Evolutionary conservation across 192 early-diverging fungal genomes (phyloP).

Genomic region (Gryganskiella cystojenkinii): DNA sequence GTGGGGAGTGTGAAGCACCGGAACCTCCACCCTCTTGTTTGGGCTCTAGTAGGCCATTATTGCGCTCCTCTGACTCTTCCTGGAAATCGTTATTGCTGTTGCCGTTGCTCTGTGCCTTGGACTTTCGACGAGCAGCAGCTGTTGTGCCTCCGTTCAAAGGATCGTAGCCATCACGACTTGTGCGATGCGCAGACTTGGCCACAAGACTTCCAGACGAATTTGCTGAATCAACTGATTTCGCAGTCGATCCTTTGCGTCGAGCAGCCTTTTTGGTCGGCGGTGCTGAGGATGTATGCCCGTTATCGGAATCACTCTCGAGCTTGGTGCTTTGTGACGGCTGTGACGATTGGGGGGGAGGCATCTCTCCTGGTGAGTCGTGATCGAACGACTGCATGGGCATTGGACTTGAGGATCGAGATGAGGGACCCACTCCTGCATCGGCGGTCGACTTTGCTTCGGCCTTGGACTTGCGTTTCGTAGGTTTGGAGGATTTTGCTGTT

Average conservation of each 20-base stretch:
- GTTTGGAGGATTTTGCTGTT: conserved; percentile 1
- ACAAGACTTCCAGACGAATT: conserved; percentile 19
- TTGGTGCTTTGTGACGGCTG: conserved; percentile 12
- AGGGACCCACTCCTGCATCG: conserved; percentile 2
- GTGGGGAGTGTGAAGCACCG: neutral
- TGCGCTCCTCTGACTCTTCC: conserved; percentile 8
- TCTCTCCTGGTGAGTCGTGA: conserved; percentile 1
- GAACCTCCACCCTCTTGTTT: neutral
- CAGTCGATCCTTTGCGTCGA: conserved; percentile 21
- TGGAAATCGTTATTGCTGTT: conserved; percentile 1
- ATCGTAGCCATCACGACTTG: conserved; percentile 23
- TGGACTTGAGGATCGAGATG: conserved; percentile 24
- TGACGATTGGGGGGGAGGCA: neutral
- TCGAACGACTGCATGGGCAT: neutral
- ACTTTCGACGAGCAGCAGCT: neutral
- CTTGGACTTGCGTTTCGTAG: conserved; percentile 27
- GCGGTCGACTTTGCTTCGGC: conserved; percentile 1
- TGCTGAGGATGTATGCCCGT: neutral
- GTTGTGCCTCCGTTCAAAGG: conserved; percentile 3
- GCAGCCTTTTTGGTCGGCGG: conserved; percentile 14
- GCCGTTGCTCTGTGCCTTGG: neutral
- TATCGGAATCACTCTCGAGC: conserved; percentile 17
- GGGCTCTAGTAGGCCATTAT: neutral
- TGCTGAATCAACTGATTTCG: conserved; percentile 12
- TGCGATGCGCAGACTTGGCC: conserved; percentile 14